Evolutionary conservation across 805 yeast species (phyloP).

Genomic region (Komagataella pseudopastoris): DNA sequence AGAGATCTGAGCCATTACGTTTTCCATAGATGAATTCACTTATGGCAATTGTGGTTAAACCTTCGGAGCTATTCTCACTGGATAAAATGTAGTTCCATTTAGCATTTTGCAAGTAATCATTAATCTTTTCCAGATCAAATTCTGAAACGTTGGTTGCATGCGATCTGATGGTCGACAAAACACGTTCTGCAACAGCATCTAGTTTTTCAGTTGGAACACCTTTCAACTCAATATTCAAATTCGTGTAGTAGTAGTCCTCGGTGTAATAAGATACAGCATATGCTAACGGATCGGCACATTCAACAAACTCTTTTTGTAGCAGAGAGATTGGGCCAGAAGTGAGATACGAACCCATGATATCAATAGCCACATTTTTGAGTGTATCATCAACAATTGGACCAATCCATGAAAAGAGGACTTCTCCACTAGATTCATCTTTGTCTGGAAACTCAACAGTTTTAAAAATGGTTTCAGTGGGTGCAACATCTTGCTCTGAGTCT

Average conservation of each 20-base stretch:
- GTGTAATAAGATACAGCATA: slow-evolving; percentile 56
- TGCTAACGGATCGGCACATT: slow-evolving; percentile 71
- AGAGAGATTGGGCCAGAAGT: slow-evolving; percentile 70
- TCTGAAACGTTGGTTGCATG: slow-evolving; percentile 30
- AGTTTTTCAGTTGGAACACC: slow-evolving; percentile 70
- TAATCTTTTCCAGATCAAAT: slow-evolving; percentile 53
- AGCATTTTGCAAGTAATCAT: slow-evolving; percentile 53
- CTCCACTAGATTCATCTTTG: slow-evolving; percentile 75
- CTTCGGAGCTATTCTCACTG: slow-evolving; percentile 50
- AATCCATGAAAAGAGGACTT: slow-evolving; percentile 60
- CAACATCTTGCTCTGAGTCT: slow-evolving; percentile 29
- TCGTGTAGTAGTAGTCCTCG: slow-evolving; percentile 57
- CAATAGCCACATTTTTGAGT: slow-evolving; percentile 51
- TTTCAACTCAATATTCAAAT: slow-evolving; percentile 39
- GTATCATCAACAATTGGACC: slow-evolving; percentile 55
- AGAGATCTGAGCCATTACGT: slow-evolving; percentile 42
- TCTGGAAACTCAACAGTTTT: slow-evolving; percentile 73
- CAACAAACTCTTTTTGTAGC: slow-evolving; percentile 59
- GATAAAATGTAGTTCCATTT: slow-evolving; percentile 46
- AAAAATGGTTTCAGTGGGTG: slow-evolving; percentile 19
- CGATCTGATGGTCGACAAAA: slow-evolving; percentile 34
- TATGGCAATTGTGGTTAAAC: slow-evolving; percentile 54
- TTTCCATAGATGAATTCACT: slow-evolving; percentile 74
- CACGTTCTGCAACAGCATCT: slow-evolving; percentile 34
- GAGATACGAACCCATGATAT: slow-evolving; percentile 58